phyloP scores from a whole-genome alignment of 331 rosid genomes.

The Acacia concinna region DNA sequence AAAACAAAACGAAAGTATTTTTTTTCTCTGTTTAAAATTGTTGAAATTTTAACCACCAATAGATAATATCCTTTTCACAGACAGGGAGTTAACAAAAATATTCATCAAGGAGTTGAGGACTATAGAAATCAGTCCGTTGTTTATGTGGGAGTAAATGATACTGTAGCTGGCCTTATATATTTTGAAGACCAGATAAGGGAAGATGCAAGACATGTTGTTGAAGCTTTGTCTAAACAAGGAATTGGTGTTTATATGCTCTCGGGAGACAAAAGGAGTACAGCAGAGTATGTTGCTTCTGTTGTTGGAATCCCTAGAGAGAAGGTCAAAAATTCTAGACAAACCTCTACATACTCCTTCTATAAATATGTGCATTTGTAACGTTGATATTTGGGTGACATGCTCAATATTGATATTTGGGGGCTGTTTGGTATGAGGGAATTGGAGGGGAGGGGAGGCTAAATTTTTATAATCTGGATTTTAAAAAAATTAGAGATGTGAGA shows the following conservation, averaged over 20 bases:
- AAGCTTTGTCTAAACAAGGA: conserved; percentile 64
- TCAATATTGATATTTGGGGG: too few relatives aligned
- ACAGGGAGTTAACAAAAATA: conserved; percentile 58
- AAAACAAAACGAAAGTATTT: neutral
- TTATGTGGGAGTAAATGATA: conserved; percentile 76
- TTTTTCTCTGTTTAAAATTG: neutral
- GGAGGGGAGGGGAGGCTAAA: too few relatives aligned
- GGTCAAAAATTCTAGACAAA: conserved; percentile 45
- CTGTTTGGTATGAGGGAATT: too few relatives aligned
- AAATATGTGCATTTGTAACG: neutral
- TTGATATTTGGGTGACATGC: neutral
- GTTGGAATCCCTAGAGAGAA: conserved; percentile 83
- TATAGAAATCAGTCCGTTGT: conserved; percentile 67
- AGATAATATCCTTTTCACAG: conserved; percentile 43
- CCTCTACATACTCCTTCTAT: conserved; percentile 12
- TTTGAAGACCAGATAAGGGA: conserved; percentile 91
- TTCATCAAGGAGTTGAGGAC: conserved; percentile 57
- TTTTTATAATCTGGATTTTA: too few relatives aligned
- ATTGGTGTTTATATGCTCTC: conserved; percentile 82
- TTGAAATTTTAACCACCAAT: conserved; percentile 14
- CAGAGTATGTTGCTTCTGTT: conserved; percentile 86
- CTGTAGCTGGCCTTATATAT: conserved; percentile 75
- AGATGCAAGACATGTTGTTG: conserved; percentile 73
- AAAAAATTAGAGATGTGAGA: too few relatives aligned
- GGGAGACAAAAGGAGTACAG: conserved; percentile 85